Conservation (phyloP, 75 land plant genomes). For the Selaginella moellendorffii region DNA sequence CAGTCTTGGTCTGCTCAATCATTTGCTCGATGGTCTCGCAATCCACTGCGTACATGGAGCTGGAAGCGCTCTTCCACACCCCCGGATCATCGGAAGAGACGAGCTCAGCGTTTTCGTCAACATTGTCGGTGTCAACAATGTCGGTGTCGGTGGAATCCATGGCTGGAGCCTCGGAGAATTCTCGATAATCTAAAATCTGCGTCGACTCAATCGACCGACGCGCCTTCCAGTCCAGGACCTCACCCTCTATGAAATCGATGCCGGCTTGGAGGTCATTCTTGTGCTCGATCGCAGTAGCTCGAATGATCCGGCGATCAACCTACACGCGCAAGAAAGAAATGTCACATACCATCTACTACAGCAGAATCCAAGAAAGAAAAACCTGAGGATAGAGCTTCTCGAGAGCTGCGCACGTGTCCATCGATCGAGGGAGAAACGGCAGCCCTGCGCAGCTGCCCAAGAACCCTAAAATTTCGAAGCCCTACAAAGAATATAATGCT, state of each 20-base stretch:
- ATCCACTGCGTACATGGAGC: constrained; percentile 20
- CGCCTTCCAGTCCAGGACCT: constrained; percentile 23
- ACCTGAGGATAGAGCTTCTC: too few species aligned
- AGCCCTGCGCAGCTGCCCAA: too few species aligned
- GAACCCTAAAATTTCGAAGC: too few species aligned
- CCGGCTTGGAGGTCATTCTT: constrained; percentile 47
- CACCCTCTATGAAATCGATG: constrained; percentile 36
- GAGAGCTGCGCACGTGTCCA: too few species aligned
- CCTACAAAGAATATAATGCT: too few species aligned
- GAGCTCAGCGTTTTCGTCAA: background rate
- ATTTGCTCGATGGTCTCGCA: constrained; percentile 39
- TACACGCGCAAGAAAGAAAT: too few species aligned
- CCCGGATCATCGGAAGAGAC: background rate
- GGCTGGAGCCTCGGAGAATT: too few species aligned
- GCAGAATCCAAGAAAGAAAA: background rate
- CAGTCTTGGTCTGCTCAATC: constrained; percentile 38
- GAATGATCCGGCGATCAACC: constrained; percentile 50
- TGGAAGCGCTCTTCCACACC: constrained; percentile 8
- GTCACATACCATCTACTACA: background rate
- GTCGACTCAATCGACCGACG: background rate
- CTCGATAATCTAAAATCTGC: too few species aligned
- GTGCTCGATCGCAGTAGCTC: constrained; percentile 59
- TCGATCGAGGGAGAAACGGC: too few species aligned
- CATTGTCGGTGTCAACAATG: background rate
- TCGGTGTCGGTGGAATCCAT: constrained; percentile 1